phyloP scores from a whole-genome alignment of 805 yeast species.

The Hanseniaspora valbyensis region DNA sequence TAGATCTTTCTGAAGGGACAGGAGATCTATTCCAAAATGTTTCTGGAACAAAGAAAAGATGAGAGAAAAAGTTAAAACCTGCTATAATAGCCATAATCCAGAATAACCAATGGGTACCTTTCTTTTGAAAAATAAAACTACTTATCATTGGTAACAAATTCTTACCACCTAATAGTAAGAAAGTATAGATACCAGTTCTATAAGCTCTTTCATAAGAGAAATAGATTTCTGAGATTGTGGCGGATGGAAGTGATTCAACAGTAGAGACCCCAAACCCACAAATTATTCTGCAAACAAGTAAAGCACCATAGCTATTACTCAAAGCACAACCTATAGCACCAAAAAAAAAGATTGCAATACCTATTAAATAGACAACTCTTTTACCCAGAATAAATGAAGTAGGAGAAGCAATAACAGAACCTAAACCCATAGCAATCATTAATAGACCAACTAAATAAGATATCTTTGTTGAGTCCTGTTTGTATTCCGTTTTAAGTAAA shows the following conservation, averaged over 20 bases:
- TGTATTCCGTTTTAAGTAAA: constrained; percentile 34
- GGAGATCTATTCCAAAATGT: constrained; percentile 54
- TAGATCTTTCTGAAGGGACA: constrained; percentile 37
- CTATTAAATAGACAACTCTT: constrained; percentile 42
- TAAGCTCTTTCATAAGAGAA: constrained; percentile 53
- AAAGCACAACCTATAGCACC: constrained; percentile 48
- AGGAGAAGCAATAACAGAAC: constrained; percentile 48
- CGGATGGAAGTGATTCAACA: constrained; percentile 48
- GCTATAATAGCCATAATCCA: constrained; percentile 47
- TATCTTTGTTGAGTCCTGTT: constrained; percentile 32
- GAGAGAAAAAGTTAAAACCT: constrained; percentile 36
- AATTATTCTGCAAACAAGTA: constrained; percentile 48
- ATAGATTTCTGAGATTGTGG: constrained; percentile 51
- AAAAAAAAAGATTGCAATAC: constrained; percentile 38
- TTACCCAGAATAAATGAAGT: constrained; percentile 48
- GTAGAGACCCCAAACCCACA: constrained; percentile 54
- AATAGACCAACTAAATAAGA: constrained; percentile 48
- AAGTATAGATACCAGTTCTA: constrained; percentile 46
- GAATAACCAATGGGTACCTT: constrained; percentile 50
- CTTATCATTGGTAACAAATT: constrained; percentile 48
- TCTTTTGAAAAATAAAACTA: constrained; percentile 39
- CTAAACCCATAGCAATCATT: constrained; percentile 50
- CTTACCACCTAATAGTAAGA: constrained; percentile 50
- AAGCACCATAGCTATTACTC: constrained; percentile 37
- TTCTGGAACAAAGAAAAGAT: constrained; percentile 49